phyloP scores from a whole-genome alignment of 768 basidiomycete species.

The Hypsizygus marmoreus region DNA sequence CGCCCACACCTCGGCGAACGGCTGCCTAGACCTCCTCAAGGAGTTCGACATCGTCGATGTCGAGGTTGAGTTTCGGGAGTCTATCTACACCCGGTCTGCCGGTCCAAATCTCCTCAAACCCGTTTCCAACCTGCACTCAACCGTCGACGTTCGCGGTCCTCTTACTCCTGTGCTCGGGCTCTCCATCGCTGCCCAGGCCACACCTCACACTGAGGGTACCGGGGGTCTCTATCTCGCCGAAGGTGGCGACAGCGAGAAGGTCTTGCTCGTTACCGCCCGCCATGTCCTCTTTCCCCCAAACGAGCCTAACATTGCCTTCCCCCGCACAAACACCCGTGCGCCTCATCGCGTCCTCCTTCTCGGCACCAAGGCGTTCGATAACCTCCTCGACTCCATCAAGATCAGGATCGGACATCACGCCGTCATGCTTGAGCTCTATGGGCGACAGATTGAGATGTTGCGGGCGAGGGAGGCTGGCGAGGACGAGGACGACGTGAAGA shows the following conservation, averaged over 20 bases:
- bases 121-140: conserved; percentile 24
- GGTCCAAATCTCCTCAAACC: conserved; percentile 34
- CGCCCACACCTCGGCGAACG: conserved; percentile 30
- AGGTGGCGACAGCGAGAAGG: conserved; percentile 20
- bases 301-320: conserved; percentile 10
- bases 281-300: conserved; percentile 24
- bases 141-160: conserved; percentile 18
- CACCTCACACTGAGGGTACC: conserved; percentile 24
- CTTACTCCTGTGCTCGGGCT: conserved; percentile 29
- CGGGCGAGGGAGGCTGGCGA: conserved; percentile 11
- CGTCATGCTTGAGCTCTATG: conserved; percentile 20
- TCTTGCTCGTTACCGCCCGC: conserved; percentile 24
- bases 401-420: conserved; percentile 19
- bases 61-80: conserved; percentile 39
- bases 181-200: conserved; percentile 23
- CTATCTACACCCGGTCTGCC: conserved; percentile 19
- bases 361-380: conserved; percentile 25
- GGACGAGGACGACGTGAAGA: conserved; percentile 10
- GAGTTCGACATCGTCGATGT: conserved; percentile 31
- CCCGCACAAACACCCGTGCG: conserved; percentile 15
- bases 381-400: conserved; percentile 31
- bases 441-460: conserved; percentile 23
- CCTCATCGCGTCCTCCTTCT: conserved; percentile 32
- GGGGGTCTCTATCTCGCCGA: conserved; percentile 27
- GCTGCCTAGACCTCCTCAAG: conserved; percentile 34